Conservation (phyloP, 495 filamentous ascomycete species). For the Symbiotaphrina buchneri region DNA sequence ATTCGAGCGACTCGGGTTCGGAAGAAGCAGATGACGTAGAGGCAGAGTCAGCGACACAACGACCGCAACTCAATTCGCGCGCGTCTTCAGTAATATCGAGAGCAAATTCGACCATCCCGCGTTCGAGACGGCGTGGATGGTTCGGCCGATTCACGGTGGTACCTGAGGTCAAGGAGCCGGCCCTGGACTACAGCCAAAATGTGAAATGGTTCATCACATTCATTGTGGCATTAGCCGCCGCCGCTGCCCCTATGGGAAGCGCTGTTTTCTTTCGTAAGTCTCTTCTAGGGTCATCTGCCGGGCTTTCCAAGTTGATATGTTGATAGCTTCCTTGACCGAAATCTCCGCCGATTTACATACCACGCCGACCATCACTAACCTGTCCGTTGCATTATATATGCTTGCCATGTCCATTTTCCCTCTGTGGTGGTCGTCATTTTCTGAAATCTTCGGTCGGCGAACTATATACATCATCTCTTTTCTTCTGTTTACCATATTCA, state of each 20-base stretch:
- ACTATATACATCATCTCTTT: constrained; percentile 78
- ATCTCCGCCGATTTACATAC: constrained; percentile 42
- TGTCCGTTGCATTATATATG: constrained; percentile 79
- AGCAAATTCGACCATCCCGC: constrained; percentile 24
- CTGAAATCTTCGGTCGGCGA: constrained; percentile 59
- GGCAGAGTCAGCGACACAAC: too few relatives aligned
- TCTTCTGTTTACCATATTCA: constrained; percentile 56
- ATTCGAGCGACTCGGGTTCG: too few relatives aligned
- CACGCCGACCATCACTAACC: constrained; percentile 50
- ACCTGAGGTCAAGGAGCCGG: constrained; percentile 61
- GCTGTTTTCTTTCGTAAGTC: constrained; percentile 63
- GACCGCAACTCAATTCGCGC: too few relatives aligned
- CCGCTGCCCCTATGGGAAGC: constrained; percentile 65
- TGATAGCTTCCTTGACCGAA: constrained; percentile 43
- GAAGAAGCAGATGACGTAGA: too few relatives aligned
- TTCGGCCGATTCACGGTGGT: constrained; percentile 50
- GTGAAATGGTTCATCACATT: constrained; percentile 78
- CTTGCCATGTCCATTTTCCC: constrained; percentile 77
- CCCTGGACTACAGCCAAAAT: constrained; percentile 35
- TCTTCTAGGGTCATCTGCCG: not conserved
- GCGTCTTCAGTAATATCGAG: too few relatives aligned
- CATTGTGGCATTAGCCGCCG: constrained; percentile 52
- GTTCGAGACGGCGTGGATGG: constrained; percentile 47
- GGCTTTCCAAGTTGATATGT: constrained; percentile 1
- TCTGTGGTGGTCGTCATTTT: constrained; percentile 88